Base-by-base conservation (phyloP, 1,139 yeast genomes). In the Wickerhamomyces sp. region DNA sequence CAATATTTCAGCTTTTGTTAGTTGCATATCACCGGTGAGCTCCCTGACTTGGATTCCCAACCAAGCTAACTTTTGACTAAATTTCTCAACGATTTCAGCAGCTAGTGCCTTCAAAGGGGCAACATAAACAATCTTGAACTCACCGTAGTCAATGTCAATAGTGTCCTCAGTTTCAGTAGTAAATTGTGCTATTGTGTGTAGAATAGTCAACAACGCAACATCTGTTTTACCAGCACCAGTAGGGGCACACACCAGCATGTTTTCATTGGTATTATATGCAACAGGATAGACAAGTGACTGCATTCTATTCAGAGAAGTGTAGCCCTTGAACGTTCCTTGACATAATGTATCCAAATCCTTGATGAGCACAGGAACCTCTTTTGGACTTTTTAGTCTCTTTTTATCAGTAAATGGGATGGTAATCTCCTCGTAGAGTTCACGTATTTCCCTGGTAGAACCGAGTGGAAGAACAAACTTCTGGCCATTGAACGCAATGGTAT, bases 211-310 rank as follows among this genome's bases (percentile, higher is more conserved):
- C 58, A 94, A 69, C 0, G 99, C 99, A 36, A 94, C 96, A 64
- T 94, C 98, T 0, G 99, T 94, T 61, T 93, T 93, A 76, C 99
- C 99, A 8, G 99, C 98, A 73, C 99, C 99, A 0, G 99, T 93
- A 3, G 99, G 99, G 0, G 99, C 99, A 78, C 99, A 93, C 2
- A 93, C 91, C 43, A 93, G 73, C 96, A 94, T 86, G 59, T 94
- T 93, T 57, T 91, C 97, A 64, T 89, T 91, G 7, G 98, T 85
- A 45, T 84, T 81, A 61, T 93, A 94, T 0, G 96, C 99, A 15
- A 90, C 86, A 0, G 96, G 96, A 55, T 75, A 94, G 1, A 94
- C 95, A 51, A 94, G 73, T 29, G 96, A 84, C 64, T 94, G 99
- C 78, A 94, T 85, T 53, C 88, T 79, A 65, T 94, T 94, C 54